Percentiles rank a stretch among this genome's conserved stretches.
Conservation (phyloP, 495 filamentous ascomycete genomes). For the Daldinia decipiens region DNA sequence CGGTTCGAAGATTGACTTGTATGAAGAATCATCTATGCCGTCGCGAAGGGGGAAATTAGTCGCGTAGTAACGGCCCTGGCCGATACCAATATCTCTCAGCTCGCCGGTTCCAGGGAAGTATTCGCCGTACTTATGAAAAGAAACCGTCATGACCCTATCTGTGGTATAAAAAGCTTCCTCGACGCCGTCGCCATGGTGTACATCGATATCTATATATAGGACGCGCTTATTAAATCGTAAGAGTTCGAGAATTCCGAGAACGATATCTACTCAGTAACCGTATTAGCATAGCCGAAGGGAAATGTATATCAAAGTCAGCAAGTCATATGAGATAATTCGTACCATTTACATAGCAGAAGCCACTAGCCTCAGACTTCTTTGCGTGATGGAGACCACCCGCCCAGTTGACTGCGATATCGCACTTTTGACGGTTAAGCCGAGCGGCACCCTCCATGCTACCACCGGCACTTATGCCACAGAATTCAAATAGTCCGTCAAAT, state of each 20-base stretch:
- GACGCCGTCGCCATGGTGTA: slow-evolving; percentile 97
- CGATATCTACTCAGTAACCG: slow-evolving; percentile 74
- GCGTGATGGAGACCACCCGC: slow-evolving; percentile 97
- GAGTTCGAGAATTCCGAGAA: slow-evolving; percentile 95
- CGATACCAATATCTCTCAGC: slow-evolving; percentile 93
- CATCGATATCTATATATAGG: slow-evolving; percentile 97
- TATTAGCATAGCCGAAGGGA: neutral
- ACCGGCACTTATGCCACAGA: slow-evolving; percentile 96
- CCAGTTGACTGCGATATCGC: slow-evolving; percentile 98
- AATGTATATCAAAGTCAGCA: slow-evolving; percentile 13
- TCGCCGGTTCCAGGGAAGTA: slow-evolving; percentile 99
- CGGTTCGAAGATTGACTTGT: slow-evolving; percentile 95
- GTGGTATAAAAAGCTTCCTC: slow-evolving; percentile 98
- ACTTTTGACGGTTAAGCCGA: slow-evolving; percentile 89
- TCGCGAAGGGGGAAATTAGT: slow-evolving; percentile 97
- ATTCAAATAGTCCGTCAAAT: slow-evolving; percentile 97
- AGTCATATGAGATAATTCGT: slow-evolving; percentile 42
- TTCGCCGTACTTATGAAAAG: slow-evolving; percentile 98
- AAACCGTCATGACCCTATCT: slow-evolving; percentile 97
- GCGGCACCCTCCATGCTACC: slow-evolving; percentile 98
- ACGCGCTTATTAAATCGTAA: slow-evolving; percentile 92
- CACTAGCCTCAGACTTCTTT: slow-evolving; percentile 95
- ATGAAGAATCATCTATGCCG: slow-evolving; percentile 91
- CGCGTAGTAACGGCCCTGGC: slow-evolving; percentile 90
- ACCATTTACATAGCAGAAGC: slow-evolving; percentile 99